Conservation (phyloP, 1,284 basidiomycete genomes). For the Pterulicium gracile region DNA sequence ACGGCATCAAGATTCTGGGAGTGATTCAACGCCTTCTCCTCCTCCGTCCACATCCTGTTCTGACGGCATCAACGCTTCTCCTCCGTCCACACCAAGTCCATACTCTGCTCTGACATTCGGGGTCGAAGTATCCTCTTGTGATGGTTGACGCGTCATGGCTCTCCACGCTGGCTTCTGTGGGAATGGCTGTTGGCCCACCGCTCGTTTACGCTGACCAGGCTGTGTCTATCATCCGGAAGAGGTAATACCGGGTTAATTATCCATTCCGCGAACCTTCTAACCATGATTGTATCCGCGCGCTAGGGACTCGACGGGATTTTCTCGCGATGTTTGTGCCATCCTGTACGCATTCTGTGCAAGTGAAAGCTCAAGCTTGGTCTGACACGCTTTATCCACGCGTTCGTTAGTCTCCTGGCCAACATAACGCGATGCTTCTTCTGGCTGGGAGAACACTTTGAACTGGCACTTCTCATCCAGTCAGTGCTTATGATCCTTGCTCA, state of each 20-base stretch:
- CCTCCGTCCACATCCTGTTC: no score
- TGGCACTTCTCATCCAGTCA: constrained; percentile 66
- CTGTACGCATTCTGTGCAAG: no score
- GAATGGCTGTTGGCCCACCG: constrained; percentile 67
- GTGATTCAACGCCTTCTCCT: no score
- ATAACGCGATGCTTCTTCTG: constrained; percentile 83
- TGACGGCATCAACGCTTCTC: no score
- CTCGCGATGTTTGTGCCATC: constrained; percentile 72
- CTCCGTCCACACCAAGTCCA: no score
- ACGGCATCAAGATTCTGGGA: no score
- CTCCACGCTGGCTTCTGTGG: constrained; percentile 19
- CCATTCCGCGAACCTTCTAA: constrained; percentile 1
- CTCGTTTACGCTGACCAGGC: constrained; percentile 77
- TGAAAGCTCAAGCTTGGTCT: no score
- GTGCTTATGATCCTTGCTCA: constrained; percentile 75
- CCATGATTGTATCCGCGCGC: constrained; percentile 9
- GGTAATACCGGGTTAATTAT: constrained; percentile 23
- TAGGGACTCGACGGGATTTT: constrained; percentile 80
- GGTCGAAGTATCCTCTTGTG: neutral
- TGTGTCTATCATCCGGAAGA: constrained; percentile 60
- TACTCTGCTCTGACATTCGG: no score
- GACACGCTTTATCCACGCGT: constrained; percentile 8
- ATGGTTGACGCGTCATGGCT: neutral
- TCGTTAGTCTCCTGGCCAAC: constrained; percentile 60
- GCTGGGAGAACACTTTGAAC: constrained; percentile 73